Base-by-base conservation (phyloP, 1,139 yeast species). In the Taphrina betulina region DNA sequence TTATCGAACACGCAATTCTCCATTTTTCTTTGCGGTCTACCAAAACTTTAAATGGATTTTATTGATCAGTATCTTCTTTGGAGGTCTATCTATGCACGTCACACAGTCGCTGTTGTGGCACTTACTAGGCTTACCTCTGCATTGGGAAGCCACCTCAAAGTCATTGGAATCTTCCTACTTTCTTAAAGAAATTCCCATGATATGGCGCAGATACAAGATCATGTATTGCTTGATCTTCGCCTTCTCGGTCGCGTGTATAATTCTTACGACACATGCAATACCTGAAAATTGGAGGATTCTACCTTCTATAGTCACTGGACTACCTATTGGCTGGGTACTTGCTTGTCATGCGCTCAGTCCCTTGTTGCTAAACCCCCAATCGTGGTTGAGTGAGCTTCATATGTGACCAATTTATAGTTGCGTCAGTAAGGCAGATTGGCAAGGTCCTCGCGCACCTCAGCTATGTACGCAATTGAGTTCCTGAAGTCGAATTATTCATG, bases 91-190 rank as follows among this genome's bases (percentile, higher is more conserved):
- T 5, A 37, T 60, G 50, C 61, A 58, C 29, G 22, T 60, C 31
- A 53, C 53, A 19, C 50, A 57, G 19, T 59, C 62, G 8, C 26
- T 60, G 8, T 37, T 54, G 28, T 57, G 55, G 31, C 61, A 58
- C 38, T 38, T 60, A 44, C 44, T 60, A 12, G 55, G 57, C 17
- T 26, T 60, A 10, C 58, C 55, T 37, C 42, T 60, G 53, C 53
- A 42, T 20, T 60, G 61, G 62, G 60, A 60, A 10, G 55, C 61
- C 10, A 60, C 62, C 8, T 61, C 62, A 3, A 52, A 52, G 20
- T 35, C 50, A 12, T 33, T 52, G 16, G 38, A 43, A 10, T 26
- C 43, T 5, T 42, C 56, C 7, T 42, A 52, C 23, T 52, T 29
- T 29, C 36, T 52, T 29, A 52, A 43, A 17, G 56, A 52, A 31